These are phyloP conservation scores for Apiotrichum brassicae DNA, from an alignment of 1,284 basidiomycete species.

Conservation along the genomic window DNA sequence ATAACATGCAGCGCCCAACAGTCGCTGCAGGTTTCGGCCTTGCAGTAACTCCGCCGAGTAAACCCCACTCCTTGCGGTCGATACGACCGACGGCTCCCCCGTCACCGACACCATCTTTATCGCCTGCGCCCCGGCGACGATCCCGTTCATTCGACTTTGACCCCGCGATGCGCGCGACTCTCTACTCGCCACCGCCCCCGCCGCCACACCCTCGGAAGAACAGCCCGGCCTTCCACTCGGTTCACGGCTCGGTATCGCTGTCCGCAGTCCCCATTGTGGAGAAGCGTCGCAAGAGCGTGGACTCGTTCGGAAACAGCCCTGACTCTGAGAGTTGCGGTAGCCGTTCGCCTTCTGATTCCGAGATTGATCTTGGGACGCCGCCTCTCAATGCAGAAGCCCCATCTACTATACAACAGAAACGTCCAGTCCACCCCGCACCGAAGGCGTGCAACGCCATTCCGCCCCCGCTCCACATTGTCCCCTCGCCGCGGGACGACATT, in stretches of 20 bases:
- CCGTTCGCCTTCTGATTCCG: slow-evolving; percentile 9
- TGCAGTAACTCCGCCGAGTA: neutral
- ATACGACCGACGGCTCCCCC: neutral
- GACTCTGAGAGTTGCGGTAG: neutral
- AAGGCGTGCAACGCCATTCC: no score
- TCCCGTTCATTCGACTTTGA: slow-evolving; percentile 6
- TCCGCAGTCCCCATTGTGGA: neutral
- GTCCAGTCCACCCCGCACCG: neutral
- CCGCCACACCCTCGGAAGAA: slow-evolving; percentile 3
- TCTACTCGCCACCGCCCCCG: slow-evolving; percentile 14
- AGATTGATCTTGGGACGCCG: slow-evolving; percentile 14
- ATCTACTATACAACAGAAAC: neutral
- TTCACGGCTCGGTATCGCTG: neutral
- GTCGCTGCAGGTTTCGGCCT: neutral
- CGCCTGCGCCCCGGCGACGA: slow-evolving; percentile 3
- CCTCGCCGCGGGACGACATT: no score
- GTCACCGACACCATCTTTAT: no score
- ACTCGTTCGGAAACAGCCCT: slow-evolving; percentile 11
- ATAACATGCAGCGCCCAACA: neutral
- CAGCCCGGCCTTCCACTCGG: neutral
- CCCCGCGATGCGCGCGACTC: slow-evolving; percentile 1
- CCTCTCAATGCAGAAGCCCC: neutral
- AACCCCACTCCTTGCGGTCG: neutral
- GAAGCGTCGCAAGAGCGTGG: slow-evolving; percentile 5
- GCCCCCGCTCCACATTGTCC: no score